Evolutionary conservation across 306 rosid species (phyloP), one percentile per base, ranked within the genome.

Genomic region (Cotoneaster glaucophyllus): DNA sequence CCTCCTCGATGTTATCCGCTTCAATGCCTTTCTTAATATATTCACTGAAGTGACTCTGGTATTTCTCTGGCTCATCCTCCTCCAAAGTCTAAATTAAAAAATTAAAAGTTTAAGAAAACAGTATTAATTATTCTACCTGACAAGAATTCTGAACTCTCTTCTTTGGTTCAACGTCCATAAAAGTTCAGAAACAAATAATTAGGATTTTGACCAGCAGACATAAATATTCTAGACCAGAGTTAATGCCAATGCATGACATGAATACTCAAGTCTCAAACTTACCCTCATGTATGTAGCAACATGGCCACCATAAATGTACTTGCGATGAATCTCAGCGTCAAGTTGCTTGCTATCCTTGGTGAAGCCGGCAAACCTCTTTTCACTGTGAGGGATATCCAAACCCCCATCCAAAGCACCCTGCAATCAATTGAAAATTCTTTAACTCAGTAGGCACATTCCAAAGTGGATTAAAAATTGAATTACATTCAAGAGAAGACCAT

Each of bases 61-160:
- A 91, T 73, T 91, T 91, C 81, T 91, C 94, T 0, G 97, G 94
- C 63, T 89, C 94, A 44, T 89, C 97, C 69, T 88, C 95, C 1
- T 4, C 34, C 86, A 87, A 58, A 0, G 83, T 71, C 44, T 41
- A 56, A 45, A n/a, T n/a, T n/a, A n/a, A n/a, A n/a, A n/a, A n/a
- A n/a, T n/a, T n/a, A n/a, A 41, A 31, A 6, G 12, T 41, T 41
- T 41, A 10, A 41, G 44, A 41, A 8, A 41, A 41, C 44, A 9
- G 25, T 32, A 72, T 37, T 41, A 8, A 41, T 8, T 41, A 41
- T 41, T 41, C 12, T 9, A 41, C 44, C 3, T 41, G 44, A 41
- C 44, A 41, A 41, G 7, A 41, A 8, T 41, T 8, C 44, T 41
- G 44, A 41, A 41, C 44, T 41, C 44, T 37, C 1, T 39, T 41